These are phyloP conservation scores for Fusarium keratoplasticum DNA, from an alignment of 2,329 filamentous ascomycete genomes.

Conservation along the genomic window DNA sequence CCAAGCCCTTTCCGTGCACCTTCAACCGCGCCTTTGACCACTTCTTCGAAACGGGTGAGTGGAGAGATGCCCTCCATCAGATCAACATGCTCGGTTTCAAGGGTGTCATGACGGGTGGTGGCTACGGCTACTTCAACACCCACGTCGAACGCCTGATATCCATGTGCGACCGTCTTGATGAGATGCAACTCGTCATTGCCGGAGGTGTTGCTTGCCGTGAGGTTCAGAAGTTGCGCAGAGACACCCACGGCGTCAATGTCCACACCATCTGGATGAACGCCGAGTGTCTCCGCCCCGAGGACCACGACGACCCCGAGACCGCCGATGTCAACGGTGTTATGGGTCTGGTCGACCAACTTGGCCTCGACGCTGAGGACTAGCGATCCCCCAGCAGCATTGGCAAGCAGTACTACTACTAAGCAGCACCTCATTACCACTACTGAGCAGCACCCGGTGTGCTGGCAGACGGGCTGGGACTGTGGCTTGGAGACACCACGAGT, in stretches of 20 bases:
- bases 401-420: constrained; percentile 34
- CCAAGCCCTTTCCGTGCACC: constrained; percentile 58
- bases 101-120: constrained; percentile 66
- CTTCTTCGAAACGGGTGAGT: constrained; percentile 48
- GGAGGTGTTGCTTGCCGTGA: constrained; percentile 63
- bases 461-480: background rate
- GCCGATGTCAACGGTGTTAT: constrained; percentile 43
- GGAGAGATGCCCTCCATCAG: constrained; percentile 45
- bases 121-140: constrained; percentile 53
- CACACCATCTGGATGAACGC: constrained; percentile 60
- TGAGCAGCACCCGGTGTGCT: background rate
- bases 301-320: constrained; percentile 35
- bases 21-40: constrained; percentile 69
- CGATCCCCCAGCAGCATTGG: constrained; percentile 45
- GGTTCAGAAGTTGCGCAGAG: constrained; percentile 44
- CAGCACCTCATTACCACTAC: background rate
- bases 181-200: constrained; percentile 63
- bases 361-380: constrained; percentile 42
- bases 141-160: constrained; percentile 53
- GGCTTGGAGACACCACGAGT: background rate
- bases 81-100: constrained; percentile 60
- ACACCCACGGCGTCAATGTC: constrained; percentile 36
- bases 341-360: constrained; percentile 36
- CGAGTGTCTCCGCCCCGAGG: constrained; percentile 46
- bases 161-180: constrained; percentile 48